Base-by-base conservation (phyloP, 202 grass and related monocot species). In the Schoenoplectus tabernaemontani region DNA sequence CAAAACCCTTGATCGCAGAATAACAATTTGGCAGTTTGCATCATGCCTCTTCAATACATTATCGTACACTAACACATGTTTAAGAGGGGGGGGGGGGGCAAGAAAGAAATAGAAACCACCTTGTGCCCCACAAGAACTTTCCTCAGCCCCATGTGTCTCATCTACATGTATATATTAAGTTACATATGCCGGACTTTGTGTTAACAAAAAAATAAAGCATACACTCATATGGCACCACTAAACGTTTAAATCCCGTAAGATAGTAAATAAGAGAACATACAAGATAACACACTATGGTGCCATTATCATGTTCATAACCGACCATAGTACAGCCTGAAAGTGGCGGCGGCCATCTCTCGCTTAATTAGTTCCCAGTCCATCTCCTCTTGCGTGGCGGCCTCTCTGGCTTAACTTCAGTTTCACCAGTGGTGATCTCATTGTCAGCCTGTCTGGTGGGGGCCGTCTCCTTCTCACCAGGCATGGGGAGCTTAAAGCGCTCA, bases 401-500 rank as follows among this genome's bases (percentile, higher is more conserved):
- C 88, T 99, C 96, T 59, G 74, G 86, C 72, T 89, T 99, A 59
- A 96, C 88, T 78, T 93, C 92, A 87, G 85, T 62, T 74, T 96
- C 88, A 80, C 58, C 44, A 87, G 69, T 59, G 83, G 57, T 57
- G 57, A 80, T 59, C 79, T 99, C 96, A 74, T 65, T 83, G 68
- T 99, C 96, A 23, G 76, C 50, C 67, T 89, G 90, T 82, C 84
- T 96, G 81, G 46, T 80, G 34, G 74, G 83, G 8, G 70, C 50
- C 33, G 23, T 47, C 78, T 99, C 96, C 85, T 95, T 93, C 86
- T 99, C 96, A 3, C 88, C 86, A 57, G 85, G 92, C 96, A 99
- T 96, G 16, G 96, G 96, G 83, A 93, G 86, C 77, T 99, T 99
- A 81, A 99, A 99, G 43, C 96, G 90, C 83, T 99, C 96, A 74